A percentile compares a stretch with the other conserved stretches of the same genome.
These are phyloP conservation scores for Claviceps arundinis DNA, from an alignment of 2,329 filamentous ascomycete species.

Conservation along the genomic window DNA sequence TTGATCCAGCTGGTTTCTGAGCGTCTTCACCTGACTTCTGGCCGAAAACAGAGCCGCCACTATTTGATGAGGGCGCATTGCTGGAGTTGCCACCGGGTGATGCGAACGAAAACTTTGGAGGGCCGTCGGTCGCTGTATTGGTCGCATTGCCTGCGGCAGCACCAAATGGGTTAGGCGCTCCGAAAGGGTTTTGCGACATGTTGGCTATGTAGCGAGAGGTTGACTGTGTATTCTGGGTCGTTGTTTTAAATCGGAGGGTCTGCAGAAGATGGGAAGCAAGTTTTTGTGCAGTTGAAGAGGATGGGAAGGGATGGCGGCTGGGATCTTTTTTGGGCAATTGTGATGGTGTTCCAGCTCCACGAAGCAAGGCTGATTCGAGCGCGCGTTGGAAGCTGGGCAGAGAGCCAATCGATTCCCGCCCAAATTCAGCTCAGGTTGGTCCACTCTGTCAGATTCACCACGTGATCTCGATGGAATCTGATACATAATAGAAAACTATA, in stretches of 20 bases:
- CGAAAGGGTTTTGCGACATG: slow-evolving; percentile 28
- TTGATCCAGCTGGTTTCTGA: slow-evolving; percentile 16
- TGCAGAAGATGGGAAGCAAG: not conserved
- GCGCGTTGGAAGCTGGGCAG: not conserved
- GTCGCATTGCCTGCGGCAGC: slow-evolving; percentile 19
- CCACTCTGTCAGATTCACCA: no score
- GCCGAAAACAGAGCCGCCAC: slow-evolving; percentile 18
- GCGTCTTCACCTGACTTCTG: slow-evolving; percentile 15
- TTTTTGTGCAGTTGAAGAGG: not conserved
- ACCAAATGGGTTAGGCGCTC: slow-evolving; percentile 19
- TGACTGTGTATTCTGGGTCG: not conserved
- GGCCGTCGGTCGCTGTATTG: slow-evolving; percentile 17
- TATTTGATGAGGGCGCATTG: slow-evolving; percentile 17
- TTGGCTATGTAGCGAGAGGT: slow-evolving; percentile 4
- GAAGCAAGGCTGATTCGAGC: not conserved
- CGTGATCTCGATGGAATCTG: no score
- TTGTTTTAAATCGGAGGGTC: not conserved
- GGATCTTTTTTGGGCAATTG: slow-evolving; percentile 3
- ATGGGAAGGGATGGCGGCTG: not conserved
- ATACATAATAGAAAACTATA: no score
- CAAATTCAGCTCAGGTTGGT: no score
- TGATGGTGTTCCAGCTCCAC: slow-evolving; percentile 6
- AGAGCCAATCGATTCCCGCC: not conserved
- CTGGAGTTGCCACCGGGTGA: slow-evolving; percentile 12
- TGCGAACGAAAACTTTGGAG: slow-evolving; percentile 30